Conservation (phyloP, 208 protist genomes). For the Trypanosoma congolense region DNA sequence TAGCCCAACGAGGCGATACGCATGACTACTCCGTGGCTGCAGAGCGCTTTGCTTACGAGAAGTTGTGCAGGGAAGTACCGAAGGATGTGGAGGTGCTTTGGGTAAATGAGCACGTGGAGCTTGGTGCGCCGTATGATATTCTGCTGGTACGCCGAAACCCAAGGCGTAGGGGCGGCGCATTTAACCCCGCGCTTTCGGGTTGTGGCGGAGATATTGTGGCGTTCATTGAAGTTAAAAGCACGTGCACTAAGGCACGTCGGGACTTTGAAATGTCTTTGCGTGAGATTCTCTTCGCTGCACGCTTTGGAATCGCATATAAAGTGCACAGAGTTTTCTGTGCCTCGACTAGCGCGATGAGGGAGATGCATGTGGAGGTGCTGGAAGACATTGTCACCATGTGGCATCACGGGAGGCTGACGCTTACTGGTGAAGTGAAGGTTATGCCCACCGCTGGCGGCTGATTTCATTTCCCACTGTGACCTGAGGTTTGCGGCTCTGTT, state of each 20-base stretch:
- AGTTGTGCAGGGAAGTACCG: constrained; percentile 38
- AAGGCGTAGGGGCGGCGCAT: no score
- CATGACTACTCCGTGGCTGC: constrained; percentile 55
- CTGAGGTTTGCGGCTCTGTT: no score
- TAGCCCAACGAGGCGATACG: constrained; percentile 15
- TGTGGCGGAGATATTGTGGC: constrained; percentile 45
- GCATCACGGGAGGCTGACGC: constrained; percentile 50
- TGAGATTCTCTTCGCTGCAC: constrained; percentile 76
- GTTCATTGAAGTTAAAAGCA: constrained; percentile 84
- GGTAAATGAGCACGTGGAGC: constrained; percentile 65
- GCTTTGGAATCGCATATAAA: constrained; percentile 58
- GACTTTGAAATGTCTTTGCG: constrained; percentile 82
- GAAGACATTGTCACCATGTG: constrained; percentile 59
- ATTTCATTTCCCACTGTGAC: neutral
- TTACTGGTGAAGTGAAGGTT: constrained; percentile 72
- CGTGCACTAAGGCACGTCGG: constrained; percentile 33
- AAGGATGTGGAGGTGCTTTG: constrained; percentile 52
- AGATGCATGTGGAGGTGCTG: constrained; percentile 52
- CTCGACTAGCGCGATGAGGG: constrained; percentile 33
- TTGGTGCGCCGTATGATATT: constrained; percentile 76
- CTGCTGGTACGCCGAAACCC: constrained; percentile 32
- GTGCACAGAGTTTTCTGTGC: constrained; percentile 78
- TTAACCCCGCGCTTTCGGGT: no score
- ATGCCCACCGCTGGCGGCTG: constrained; percentile 22
- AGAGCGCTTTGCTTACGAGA: constrained; percentile 63